Base-by-base conservation (phyloP, 345 rosid species). In the Orychophragmus violaceus region DNA sequence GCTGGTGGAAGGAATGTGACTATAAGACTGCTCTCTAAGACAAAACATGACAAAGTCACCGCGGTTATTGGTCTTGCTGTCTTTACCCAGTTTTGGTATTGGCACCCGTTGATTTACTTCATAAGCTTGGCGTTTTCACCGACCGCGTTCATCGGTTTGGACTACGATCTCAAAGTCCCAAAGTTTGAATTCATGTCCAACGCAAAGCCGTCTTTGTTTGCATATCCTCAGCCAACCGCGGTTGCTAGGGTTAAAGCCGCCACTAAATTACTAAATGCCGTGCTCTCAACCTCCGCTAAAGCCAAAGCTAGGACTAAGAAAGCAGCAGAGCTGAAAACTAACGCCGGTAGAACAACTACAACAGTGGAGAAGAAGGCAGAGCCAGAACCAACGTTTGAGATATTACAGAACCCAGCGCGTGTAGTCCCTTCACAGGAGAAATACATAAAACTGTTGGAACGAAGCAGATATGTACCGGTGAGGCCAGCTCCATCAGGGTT, bases 1-100 rank as follows among this genome's bases (percentile, higher is more conserved):
- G 99, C 97, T 32, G 99, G 99, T 66, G 99, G 99, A n/a, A 87
- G 99, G 82, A 95, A 95, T 57, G 97, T 95, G 59, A 95, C 96
- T 0, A 89, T 91, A 71, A 83, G 88, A 77, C 52, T 95, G 71
- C 96, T 91, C 66, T 95, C 97, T 8, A 95, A 95, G 85, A 83
- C 97, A 16, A 95, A 87, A 60, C 99, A 95, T 24, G 97, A 95
- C 71, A 90, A 91, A 85, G 74, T 91, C 69, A 95, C 95, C 13
- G 97, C 97, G 4, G 94, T 95, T 44, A 91, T 95, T 30, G 97
- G 99, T 55, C 96, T 95, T 55, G 96, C 97, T 5, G 96, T 95
- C 71, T 95, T 93, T 74, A 95, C 90, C 76, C 99, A 95, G 80
- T 95, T 87, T 75, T 95, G 99, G 99, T 95, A 95, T 46, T 95